Base-by-base conservation (phyloP, 176 grass and related monocot genomes). In the Dendrocalamus sinicus region DNA sequence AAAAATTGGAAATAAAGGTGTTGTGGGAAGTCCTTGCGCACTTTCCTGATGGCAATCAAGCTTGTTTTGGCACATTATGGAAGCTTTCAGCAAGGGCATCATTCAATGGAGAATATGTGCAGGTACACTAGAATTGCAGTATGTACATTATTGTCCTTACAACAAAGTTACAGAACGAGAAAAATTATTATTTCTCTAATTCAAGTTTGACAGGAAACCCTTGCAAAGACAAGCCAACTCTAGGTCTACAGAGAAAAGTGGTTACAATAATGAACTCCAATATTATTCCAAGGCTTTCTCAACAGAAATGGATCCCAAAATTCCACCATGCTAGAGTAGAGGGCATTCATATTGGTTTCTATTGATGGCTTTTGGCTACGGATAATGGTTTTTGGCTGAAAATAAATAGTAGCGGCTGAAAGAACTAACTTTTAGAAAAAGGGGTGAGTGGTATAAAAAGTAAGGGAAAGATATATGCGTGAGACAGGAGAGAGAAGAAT, bases 381-480 rank as follows among this genome's bases (percentile, higher is more conserved):
- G 32, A 2, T 37, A 5, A 37, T 37, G 2, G 35, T 1, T 35
- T 35, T 35, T 37, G 35, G 35, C 35, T 37, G 4, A 37, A 37
- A 37, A 37, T 37, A 37, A 37, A 37, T 37, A 37, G 4, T 37
- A 37, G 35, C 35, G 35, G 35, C 4, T 37, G 4, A 37, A 37
- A 37, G 4, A 37, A 37, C 4, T 39, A 4, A 4, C 37, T 39
- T 39, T 39, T 39, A 39, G 37, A 39, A 39, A 0, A 5, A 39
- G 4, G 3, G 3, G 37, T 39, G 37, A 39, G 4, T 39, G 37
- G 4, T 5, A 5, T 4, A 39, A 39, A 39, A 39, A 39, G 0
- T 39, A 0, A 39, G 0, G 4, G 0, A 39, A 0, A 39, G 37
- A 39, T 39, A 0, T 0, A 5, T 39, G 4, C 0, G 4, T 0